Evolutionary conservation across 805 yeast species (phyloP).

Genomic region (Kodamaea leandrae): DNA sequence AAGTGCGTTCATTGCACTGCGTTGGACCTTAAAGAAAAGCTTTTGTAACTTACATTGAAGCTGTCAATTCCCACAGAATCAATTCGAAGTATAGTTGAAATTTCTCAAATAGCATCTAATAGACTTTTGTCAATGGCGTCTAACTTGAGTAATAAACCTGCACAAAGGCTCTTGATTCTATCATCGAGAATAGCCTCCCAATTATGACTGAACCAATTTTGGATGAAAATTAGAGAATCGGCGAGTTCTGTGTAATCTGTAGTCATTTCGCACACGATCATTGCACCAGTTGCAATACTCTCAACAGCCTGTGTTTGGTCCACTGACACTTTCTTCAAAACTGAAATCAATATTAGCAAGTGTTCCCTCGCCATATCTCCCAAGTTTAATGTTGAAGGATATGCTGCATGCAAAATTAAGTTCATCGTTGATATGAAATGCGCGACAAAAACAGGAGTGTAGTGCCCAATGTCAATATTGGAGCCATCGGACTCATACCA

Average conservation of each 20-base stretch:
- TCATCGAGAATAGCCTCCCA: constrained; percentile 41
- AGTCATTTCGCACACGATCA: constrained; percentile 33
- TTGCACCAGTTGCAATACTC: constrained; percentile 36
- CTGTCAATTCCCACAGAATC: no score
- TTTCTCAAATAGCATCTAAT: no score
- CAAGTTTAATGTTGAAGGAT: constrained; percentile 51
- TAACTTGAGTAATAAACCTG: constrained; percentile 37
- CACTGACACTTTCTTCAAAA: constrained; percentile 16
- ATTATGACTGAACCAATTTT: constrained; percentile 24
- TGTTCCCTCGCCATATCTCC: constrained; percentile 58
- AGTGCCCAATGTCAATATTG: constrained; percentile 46
- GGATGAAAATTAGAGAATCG: constrained; percentile 20
- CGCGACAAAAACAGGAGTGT: constrained; percentile 50
- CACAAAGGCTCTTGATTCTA: constrained; percentile 36
- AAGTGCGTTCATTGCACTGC: background rate
- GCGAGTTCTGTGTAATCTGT: constrained; percentile 27
- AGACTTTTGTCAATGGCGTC: constrained; percentile 11
- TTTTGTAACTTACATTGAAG: no score
- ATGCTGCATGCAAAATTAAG: constrained; percentile 54
- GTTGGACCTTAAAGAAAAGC: constrained; percentile 1
- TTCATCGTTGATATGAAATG: constrained; percentile 62
- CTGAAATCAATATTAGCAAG: constrained; percentile 32
- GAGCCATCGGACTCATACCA: constrained; percentile 49
- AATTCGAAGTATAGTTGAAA: no score
- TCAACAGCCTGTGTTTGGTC: constrained; percentile 37